These are phyloP conservation scores for Fusarium tjaetaba DNA, from an alignment of 2,329 filamentous ascomycete species.

Conservation along the genomic window DNA sequence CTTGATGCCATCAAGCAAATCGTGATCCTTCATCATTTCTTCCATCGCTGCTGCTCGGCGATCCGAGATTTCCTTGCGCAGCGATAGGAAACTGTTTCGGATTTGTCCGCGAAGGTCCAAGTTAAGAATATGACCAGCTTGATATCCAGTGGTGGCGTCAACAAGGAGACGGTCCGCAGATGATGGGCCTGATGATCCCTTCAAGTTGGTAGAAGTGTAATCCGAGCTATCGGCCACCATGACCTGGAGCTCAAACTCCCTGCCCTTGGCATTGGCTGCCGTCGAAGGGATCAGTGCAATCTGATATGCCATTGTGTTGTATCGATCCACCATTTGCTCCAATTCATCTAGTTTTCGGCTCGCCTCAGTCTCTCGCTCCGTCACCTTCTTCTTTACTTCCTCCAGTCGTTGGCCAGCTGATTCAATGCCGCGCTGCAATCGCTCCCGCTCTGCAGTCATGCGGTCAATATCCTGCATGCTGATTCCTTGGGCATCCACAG, in stretches of 20 bases:
- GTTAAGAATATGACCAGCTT: constrained; percentile 87
- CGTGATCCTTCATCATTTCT: constrained; percentile 92
- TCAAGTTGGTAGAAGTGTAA: constrained; percentile 73
- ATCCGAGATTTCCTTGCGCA: constrained; percentile 94
- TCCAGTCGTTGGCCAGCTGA: constrained; percentile 79
- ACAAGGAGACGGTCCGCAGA: constrained; percentile 80
- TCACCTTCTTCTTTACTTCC: constrained; percentile 83
- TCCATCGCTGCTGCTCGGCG: constrained; percentile 84
- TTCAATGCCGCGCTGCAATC: constrained; percentile 89
- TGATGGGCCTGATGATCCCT: constrained; percentile 52
- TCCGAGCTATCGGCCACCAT: constrained; percentile 82
- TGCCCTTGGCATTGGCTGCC: constrained; percentile 84
- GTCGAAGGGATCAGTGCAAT: constrained; percentile 88
- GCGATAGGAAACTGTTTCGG: constrained; percentile 78
- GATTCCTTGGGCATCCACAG: constrained; percentile 92
- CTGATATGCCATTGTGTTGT: constrained; percentile 94
- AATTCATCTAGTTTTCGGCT: constrained; percentile 88
- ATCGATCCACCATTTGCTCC: constrained; percentile 88
- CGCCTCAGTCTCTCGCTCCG: constrained; percentile 89
- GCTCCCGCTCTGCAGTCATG: constrained; percentile 95
- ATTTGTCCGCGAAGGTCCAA: constrained; percentile 86
- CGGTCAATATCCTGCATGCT: constrained; percentile 99
- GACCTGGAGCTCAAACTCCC: constrained; percentile 85
- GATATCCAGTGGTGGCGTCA: constrained; percentile 86
- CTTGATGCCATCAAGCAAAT: constrained; percentile 91